These are phyloP conservation scores for Powellomyces hirtus DNA, from an alignment of 192 early-diverging fungal species.

Conservation along the genomic window DNA sequence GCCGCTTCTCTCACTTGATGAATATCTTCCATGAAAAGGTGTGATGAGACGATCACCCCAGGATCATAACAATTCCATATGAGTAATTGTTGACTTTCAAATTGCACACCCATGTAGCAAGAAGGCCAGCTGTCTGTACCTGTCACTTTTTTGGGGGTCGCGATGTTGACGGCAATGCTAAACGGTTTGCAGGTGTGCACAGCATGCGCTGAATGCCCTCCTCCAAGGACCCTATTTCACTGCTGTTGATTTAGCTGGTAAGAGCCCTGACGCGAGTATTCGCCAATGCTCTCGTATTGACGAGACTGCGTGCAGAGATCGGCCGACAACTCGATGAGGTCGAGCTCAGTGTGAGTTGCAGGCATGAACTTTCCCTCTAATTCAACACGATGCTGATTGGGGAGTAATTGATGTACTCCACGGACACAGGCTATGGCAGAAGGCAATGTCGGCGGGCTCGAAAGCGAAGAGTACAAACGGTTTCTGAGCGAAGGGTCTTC, in stretches of 20 bases:
- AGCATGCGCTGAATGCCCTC: slow-evolving; percentile 78
- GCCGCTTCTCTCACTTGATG: no score
- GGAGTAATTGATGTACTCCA: not conserved
- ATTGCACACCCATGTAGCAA: slow-evolving; percentile 52
- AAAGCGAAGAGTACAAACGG: slow-evolving; percentile 20
- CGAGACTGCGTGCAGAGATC: no score
- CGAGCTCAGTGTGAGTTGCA: slow-evolving; percentile 39
- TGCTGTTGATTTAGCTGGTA: slow-evolving; percentile 73
- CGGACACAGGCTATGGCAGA: slow-evolving; percentile 29
- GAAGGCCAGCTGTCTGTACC: slow-evolving; percentile 58
- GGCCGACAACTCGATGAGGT: slow-evolving; percentile 63
- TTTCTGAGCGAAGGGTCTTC: slow-evolving; percentile 29
- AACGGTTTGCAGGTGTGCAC: slow-evolving; percentile 60
- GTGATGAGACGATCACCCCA: no score
- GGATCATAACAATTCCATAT: slow-evolving; percentile 8
- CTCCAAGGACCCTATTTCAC: slow-evolving; percentile 71
- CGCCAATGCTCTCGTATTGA: no score
- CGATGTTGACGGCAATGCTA: not conserved
- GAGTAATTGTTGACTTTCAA: slow-evolving; percentile 32
- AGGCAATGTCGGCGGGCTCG: slow-evolving; percentile 17
- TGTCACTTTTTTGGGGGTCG: not conserved
- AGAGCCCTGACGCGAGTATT: no score
- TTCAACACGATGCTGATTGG: not conserved
- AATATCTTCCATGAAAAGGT: no score
- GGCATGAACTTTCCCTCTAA: not conserved